These are phyloP conservation scores for Filobasidium wieringae DNA, from an alignment of 768 basidiomycete species.

Conservation along the genomic window DNA sequence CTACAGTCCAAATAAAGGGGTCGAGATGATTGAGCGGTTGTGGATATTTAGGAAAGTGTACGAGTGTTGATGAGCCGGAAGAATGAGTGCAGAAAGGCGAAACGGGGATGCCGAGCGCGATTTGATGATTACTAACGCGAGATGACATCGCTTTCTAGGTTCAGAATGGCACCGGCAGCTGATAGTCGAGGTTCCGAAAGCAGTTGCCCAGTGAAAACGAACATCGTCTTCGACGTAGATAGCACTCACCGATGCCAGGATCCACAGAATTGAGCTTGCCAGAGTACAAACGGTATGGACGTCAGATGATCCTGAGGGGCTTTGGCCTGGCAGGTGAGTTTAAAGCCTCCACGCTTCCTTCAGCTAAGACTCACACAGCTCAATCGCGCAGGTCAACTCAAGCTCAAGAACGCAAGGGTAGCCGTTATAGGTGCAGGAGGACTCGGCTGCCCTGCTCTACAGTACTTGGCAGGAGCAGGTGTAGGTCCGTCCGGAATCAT, in stretches of 20 bases:
- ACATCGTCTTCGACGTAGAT: background rate
- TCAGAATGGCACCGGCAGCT: background rate
- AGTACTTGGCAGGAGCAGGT: constrained; percentile 85
- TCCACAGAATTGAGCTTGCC: constrained; percentile 25
- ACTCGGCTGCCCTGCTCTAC: constrained; percentile 86
- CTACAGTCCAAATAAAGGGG: too few species aligned
- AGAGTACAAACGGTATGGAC: constrained; percentile 86
- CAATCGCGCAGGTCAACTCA: constrained; percentile 58
- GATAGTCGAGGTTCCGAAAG: background rate
- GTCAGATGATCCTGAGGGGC: constrained; percentile 88
- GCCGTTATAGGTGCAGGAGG: constrained; percentile 91
- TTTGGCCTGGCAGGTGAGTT: constrained; percentile 68
- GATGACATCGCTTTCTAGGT: background rate
- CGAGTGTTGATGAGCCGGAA: background rate
- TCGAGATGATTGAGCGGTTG: background rate
- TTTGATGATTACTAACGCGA: background rate
- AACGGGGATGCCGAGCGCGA: background rate
- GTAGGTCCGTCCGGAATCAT: constrained; percentile 52
- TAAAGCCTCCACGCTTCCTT: background rate
- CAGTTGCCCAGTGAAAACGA: background rate
- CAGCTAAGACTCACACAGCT: background rate
- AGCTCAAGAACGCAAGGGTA: constrained; percentile 60
- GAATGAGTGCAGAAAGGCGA: background rate
- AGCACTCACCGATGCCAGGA: background rate
- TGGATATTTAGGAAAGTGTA: background rate